Conservation (phyloP, 352 stramenopile species). For the Globisporangium perplexum region DNA sequence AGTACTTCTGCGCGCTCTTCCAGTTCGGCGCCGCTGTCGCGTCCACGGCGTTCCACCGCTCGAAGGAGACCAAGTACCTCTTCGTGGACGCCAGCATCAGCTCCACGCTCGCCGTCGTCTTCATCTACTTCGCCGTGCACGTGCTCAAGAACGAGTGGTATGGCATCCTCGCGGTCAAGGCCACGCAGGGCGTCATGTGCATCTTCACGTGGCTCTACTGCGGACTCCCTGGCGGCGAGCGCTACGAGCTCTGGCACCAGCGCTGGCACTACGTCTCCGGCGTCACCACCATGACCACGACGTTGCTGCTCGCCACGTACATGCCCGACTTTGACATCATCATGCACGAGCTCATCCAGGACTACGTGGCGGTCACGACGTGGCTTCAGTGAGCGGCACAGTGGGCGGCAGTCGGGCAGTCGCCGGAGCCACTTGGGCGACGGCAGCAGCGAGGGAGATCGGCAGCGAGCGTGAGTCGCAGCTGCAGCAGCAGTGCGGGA, state of each 20-base stretch:
- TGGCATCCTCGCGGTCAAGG: slow-evolving; percentile 63
- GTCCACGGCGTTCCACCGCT: slow-evolving; percentile 76
- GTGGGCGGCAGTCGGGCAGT: background rate
- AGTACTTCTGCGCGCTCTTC: slow-evolving; percentile 69
- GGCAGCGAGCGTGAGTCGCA: background rate
- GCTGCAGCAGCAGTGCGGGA: too few relatives aligned
- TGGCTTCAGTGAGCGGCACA: slow-evolving; percentile 29
- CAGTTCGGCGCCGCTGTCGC: slow-evolving; percentile 65
- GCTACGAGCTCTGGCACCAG: slow-evolving; percentile 79
- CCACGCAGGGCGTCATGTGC: slow-evolving; percentile 44
- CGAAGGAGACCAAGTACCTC: slow-evolving; percentile 80
- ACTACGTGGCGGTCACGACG: slow-evolving; percentile 38
- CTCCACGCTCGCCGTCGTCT: slow-evolving; percentile 61
- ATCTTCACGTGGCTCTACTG: slow-evolving; percentile 82
- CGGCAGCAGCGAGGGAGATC: background rate
- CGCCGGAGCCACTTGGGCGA: too few relatives aligned
- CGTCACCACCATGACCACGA: slow-evolving; percentile 67
- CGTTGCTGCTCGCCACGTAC: slow-evolving; percentile 69
- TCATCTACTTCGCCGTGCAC: slow-evolving; percentile 61
- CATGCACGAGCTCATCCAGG: slow-evolving; percentile 66
- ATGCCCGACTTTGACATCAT: slow-evolving; percentile 76
- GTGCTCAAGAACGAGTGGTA: slow-evolving; percentile 72
- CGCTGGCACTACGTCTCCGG: slow-evolving; percentile 82
- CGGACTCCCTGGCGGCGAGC: slow-evolving; percentile 56
- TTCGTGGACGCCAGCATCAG: slow-evolving; percentile 75